Percentiles rank a stretch among this genome's conserved stretches.
phyloP scores from a whole-genome alignment of 257 asterid genomes.

The Lantana camara region DNA sequence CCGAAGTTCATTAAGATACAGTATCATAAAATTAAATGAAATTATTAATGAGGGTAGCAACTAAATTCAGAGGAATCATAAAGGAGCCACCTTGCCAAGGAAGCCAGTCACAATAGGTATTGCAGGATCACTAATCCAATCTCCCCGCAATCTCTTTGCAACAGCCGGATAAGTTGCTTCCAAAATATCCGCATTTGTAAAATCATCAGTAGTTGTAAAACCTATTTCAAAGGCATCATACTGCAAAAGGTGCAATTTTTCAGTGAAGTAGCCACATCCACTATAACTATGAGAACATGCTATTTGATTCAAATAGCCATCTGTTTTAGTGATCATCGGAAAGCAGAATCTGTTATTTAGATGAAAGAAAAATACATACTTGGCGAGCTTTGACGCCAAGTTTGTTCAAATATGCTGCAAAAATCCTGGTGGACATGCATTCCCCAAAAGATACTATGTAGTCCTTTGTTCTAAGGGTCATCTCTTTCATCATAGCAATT shows the following conservation, averaged over 20 bases:
- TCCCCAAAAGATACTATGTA: slow-evolving; percentile 90
- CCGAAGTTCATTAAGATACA: slow-evolving; percentile 20
- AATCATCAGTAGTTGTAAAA: slow-evolving; percentile 82
- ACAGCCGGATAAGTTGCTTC: slow-evolving; percentile 92
- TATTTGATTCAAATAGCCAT: background rate
- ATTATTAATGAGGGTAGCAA: too few species aligned
- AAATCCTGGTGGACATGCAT: slow-evolving; percentile 89
- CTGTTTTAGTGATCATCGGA: background rate
- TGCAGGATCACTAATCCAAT: slow-evolving; percentile 73
- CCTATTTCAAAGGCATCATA: slow-evolving; percentile 90
- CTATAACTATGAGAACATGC: background rate
- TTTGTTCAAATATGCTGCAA: slow-evolving; percentile 72
- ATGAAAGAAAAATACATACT: slow-evolving; percentile 43
- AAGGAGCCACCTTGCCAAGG: slow-evolving; percentile 75
- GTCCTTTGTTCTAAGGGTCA: slow-evolving; percentile 79
- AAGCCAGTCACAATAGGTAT: slow-evolving; percentile 89
- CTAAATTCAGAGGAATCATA: slow-evolving; percentile 5
- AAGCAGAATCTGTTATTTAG: background rate
- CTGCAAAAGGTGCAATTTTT: slow-evolving; percentile 45
- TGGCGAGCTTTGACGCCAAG: slow-evolving; percentile 73
- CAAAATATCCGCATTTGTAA: slow-evolving; percentile 85
- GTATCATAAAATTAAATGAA: slow-evolving; percentile 2
- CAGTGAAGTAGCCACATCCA: background rate
- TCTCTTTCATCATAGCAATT: slow-evolving; percentile 70
- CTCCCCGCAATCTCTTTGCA: slow-evolving; percentile 68